phyloP scores from a whole-genome alignment of 2,329 filamentous ascomycete species.

The Venturia aucupariae region DNA sequence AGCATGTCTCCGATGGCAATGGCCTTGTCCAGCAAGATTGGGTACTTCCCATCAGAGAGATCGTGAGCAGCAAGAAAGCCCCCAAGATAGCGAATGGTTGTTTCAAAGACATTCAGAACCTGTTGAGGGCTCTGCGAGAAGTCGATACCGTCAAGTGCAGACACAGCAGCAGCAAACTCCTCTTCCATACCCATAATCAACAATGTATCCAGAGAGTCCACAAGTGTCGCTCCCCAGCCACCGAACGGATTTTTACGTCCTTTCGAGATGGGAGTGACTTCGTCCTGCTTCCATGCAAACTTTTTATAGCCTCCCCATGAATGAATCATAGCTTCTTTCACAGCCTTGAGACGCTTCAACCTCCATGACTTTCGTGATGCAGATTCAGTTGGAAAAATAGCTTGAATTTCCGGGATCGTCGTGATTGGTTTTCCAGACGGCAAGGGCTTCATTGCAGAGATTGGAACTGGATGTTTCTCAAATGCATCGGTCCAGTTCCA shows the following conservation, averaged over 20 bases:
- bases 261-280: conserved; percentile 42
- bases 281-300: conserved; percentile 45
- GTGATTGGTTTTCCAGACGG: conserved; percentile 23
- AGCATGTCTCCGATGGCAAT: conserved; percentile 35
- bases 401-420: conserved; percentile 29
- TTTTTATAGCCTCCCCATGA: conserved; percentile 43
- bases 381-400: conserved; percentile 28
- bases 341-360: conserved; percentile 25
- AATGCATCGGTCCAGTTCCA: conserved; percentile 26
- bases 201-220: conserved; percentile 53
- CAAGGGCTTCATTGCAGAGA: conserved; percentile 25
- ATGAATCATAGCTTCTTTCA: conserved; percentile 29
- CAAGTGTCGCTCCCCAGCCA: conserved; percentile 49
- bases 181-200: conserved; percentile 51
- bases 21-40: conserved; percentile 30
- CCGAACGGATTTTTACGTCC: conserved; percentile 41
- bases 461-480: conserved; percentile 21
- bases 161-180: conserved; percentile 47
- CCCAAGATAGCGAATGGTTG: conserved; percentile 31
- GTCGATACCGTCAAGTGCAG: conserved; percentile 44
- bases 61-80: conserved; percentile 31
- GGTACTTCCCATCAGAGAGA: conserved; percentile 27
- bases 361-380: conserved; percentile 22
- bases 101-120: conserved; percentile 31
- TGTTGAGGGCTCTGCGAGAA: conserved; percentile 36